Evolutionary conservation across 2,329 filamentous ascomycete genomes (phyloP).

Genomic region (Cordyceps sp.): DNA sequence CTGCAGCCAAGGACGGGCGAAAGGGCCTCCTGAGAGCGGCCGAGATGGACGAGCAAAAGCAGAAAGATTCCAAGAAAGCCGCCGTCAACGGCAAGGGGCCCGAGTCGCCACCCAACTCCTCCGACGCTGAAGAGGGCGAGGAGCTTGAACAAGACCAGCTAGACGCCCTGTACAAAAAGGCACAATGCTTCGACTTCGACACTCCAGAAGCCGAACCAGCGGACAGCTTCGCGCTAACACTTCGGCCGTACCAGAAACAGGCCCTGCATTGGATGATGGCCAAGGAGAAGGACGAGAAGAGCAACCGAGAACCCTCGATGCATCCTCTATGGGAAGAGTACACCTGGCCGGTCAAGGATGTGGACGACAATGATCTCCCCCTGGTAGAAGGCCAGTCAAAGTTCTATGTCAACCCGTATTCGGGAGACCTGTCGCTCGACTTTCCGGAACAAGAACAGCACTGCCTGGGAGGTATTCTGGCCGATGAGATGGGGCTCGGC

Average conservation of each 20-base stretch:
- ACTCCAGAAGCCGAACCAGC: slow-evolving; percentile 78
- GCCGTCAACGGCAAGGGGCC: slow-evolving; percentile 12
- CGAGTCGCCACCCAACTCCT: slow-evolving; percentile 36
- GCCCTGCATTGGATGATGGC: slow-evolving; percentile 91
- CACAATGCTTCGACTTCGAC: slow-evolving; percentile 89
- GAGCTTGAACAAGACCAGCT: slow-evolving; percentile 93
- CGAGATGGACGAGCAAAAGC: slow-evolving; percentile 67
- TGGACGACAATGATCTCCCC: slow-evolving; percentile 63
- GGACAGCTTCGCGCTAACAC: slow-evolving; percentile 61
- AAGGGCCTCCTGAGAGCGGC: slow-evolving; percentile 74
- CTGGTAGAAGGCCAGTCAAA: slow-evolving; percentile 45
- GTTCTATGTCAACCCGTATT: slow-evolving; percentile 97
- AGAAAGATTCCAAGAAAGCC: slow-evolving; percentile 30
- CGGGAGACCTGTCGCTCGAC: slow-evolving; percentile 77
- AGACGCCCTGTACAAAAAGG: slow-evolving; percentile 85
- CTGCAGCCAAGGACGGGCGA: slow-evolving; percentile 64
- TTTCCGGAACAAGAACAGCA: slow-evolving; percentile 92
- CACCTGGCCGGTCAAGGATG: slow-evolving; percentile 71
- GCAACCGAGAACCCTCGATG: slow-evolving; percentile 64
- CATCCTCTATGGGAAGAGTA: slow-evolving; percentile 98
- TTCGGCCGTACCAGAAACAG: slow-evolving; percentile 91
- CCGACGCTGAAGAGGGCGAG: slow-evolving; percentile 67
- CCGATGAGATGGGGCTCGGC: slow-evolving; percentile 93
- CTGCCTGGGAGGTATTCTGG: slow-evolving; percentile 81
- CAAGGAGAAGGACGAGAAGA: slow-evolving; percentile 71